Percentiles rank a stretch among this genome's conserved stretches.
These are phyloP conservation scores for Yamadazyma akitaensis DNA, from an alignment of 805 yeast species.

Conservation along the genomic window DNA sequence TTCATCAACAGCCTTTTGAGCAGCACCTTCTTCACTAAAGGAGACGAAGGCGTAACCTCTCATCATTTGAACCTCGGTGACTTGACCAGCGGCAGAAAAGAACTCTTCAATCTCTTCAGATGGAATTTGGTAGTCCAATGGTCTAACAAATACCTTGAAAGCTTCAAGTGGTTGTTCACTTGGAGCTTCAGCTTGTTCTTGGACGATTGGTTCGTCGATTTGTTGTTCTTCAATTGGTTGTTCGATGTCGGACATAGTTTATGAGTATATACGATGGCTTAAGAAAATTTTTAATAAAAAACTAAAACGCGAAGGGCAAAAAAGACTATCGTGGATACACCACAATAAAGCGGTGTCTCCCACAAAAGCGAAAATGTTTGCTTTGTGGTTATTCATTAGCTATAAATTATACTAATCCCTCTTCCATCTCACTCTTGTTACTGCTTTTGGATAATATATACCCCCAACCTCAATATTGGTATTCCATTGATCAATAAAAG, in stretches of 20 bases:
- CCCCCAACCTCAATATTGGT: slow-evolving; percentile 62
- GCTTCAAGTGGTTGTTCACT: slow-evolving; percentile 16
- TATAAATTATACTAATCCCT: slow-evolving; percentile 34
- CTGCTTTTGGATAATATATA: slow-evolving; percentile 54
- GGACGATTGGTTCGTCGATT: slow-evolving; percentile 3
- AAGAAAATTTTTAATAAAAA: slow-evolving; percentile 3
- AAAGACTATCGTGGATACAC: slow-evolving; percentile 1
- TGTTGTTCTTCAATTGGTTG: slow-evolving; percentile 3
- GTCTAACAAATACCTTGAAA: slow-evolving; percentile 53
- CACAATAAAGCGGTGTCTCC: neutral
- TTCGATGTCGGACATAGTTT: slow-evolving; percentile 8
- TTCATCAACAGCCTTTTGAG: slow-evolving; percentile 47
- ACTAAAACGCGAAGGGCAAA: slow-evolving; percentile 1
- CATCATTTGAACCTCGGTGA: slow-evolving; percentile 65
- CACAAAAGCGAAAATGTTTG: neutral
- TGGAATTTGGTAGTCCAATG: slow-evolving; percentile 51
- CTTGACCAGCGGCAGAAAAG: slow-evolving; percentile 63
- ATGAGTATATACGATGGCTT: neutral
- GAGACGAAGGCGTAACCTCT: slow-evolving; percentile 90
- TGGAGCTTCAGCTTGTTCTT: neutral
- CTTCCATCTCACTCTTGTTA: slow-evolving; percentile 51
- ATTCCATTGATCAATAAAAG: slow-evolving; percentile 67
- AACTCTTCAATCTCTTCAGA: slow-evolving; percentile 63
- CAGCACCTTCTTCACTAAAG: slow-evolving; percentile 61
- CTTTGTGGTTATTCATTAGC: neutral